Conservation (phyloP, 164 flowering plant species). For the Chimonanthus praecox region DNA sequence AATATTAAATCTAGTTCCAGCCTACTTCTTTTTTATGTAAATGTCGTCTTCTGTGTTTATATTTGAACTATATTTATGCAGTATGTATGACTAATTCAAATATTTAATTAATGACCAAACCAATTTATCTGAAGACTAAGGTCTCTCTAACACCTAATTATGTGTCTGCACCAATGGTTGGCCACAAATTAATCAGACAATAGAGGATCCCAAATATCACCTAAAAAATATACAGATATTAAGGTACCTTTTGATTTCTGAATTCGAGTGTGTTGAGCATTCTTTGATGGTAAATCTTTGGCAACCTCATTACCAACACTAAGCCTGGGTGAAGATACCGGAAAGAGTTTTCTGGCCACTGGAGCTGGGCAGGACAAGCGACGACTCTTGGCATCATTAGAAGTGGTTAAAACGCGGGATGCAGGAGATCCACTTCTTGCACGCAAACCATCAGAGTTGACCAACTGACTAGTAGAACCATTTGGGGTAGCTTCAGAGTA, state of each 20-base stretch:
- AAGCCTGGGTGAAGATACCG: slow-evolving; percentile 20
- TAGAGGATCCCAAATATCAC: neutral
- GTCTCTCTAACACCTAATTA: neutral
- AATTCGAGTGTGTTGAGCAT: neutral
- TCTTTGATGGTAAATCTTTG: slow-evolving; percentile 4
- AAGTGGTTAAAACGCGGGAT: slow-evolving; percentile 10
- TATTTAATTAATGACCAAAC: too few species aligned
- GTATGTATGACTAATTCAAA: too few species aligned
- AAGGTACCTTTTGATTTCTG: slow-evolving; percentile 6
- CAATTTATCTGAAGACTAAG: neutral
- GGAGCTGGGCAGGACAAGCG: slow-evolving; percentile 32
- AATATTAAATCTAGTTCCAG: neutral
- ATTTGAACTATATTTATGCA: too few species aligned
- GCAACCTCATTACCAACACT: slow-evolving; percentile 18
- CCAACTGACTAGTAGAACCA: slow-evolving; percentile 30
- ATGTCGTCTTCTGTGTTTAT: neutral
- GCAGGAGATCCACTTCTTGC: slow-evolving; percentile 36
- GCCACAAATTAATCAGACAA: neutral
- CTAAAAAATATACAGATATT: neutral
- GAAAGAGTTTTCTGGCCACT: slow-evolving; percentile 27
- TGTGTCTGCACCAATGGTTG: neutral
- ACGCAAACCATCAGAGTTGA: slow-evolving; percentile 22
- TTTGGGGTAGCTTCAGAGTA: slow-evolving; percentile 27
- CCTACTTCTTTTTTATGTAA: neutral
- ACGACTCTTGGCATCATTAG: slow-evolving; percentile 16